Base-by-base conservation (phyloP, 805 yeast species). In the Phaffomyces opuntiae region DNA sequence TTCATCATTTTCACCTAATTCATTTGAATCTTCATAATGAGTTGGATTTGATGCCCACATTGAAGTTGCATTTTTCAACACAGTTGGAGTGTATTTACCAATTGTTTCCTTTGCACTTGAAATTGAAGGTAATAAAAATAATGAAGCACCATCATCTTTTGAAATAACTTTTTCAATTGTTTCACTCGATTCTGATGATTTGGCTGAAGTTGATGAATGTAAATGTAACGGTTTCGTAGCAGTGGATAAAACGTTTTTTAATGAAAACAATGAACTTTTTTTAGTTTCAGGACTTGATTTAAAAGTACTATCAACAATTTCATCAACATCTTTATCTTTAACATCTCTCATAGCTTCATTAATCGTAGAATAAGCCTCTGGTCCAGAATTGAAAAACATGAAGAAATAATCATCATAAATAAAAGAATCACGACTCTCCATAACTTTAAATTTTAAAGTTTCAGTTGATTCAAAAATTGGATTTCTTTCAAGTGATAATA, bases 351-450 rank as follows among this genome's bases (percentile, higher is more conserved):
- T 60, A 0, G 67, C 66, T 2, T 66, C 57, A 41, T 67, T 66
- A 42, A 81, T 68, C 3, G 65, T 64, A 5, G 58, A 49, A 4
- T 66, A 64, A 2, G 75, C 76, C 9, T 63, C 65, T 11, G 67
- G 67, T 2, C 81, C 82, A 9, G 65, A 62, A 19, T 71, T 67
- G 59, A 87, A 81, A 49, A 87, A 83, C 60, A 87, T 74, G 52
- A 89, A 75, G 50, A 78, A 78, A 50, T 81, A 78, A 42, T 81
- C 87, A 55, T 86, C 89, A n/a, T 80, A 56, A 0, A 80, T 80
- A 57, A 63, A 78, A 1, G 77, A 64, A 1, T 70, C 72, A 7
- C 70, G 65, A 42, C 73, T 72, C 52, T 81, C 87, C 39, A 80
- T 60, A 3, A 82, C 87, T 44, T 78, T 74, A n/a, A 87, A 54